Evolutionary conservation across 2,329 filamentous ascomycete genomes (phyloP).

Genomic region (Biscogniauxia mediterranea): DNA sequence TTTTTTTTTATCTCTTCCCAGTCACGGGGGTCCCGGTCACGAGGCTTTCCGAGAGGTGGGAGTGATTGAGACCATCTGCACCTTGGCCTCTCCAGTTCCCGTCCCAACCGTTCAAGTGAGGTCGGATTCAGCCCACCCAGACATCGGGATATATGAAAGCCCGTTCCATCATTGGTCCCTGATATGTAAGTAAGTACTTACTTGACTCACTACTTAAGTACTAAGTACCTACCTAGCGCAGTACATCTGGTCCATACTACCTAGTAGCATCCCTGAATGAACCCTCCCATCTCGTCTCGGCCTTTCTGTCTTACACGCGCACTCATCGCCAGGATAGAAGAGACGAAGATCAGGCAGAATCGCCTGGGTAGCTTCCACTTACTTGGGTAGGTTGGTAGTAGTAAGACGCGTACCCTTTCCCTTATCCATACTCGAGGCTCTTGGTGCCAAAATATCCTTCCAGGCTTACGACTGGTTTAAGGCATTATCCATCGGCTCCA

Average conservation of each 20-base stretch:
- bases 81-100: neutral
- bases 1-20: neutral
- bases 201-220: too few species aligned
- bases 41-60: neutral
- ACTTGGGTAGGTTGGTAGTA: neutral
- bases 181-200: too few species aligned
- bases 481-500: neutral
- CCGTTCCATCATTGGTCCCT: neutral
- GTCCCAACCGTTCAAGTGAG: too few species aligned
- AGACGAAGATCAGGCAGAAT: neutral
- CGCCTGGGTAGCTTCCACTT: neutral
- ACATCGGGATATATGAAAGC: neutral
- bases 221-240: too few species aligned
- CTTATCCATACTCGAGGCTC: neutral
- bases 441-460: neutral
- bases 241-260: too few species aligned
- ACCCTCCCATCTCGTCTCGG: neutral
- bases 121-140: too few species aligned
- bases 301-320: neutral
- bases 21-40: neutral
- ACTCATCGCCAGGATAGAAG: neutral
- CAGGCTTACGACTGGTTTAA: neutral
- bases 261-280: neutral
- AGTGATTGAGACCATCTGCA: neutral
- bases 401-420: neutral